Percentiles rank a stretch among this genome's conserved stretches.
Conservation (phyloP, 768 basidiomycete genomes). For the Hysterangium stoloniferum region DNA sequence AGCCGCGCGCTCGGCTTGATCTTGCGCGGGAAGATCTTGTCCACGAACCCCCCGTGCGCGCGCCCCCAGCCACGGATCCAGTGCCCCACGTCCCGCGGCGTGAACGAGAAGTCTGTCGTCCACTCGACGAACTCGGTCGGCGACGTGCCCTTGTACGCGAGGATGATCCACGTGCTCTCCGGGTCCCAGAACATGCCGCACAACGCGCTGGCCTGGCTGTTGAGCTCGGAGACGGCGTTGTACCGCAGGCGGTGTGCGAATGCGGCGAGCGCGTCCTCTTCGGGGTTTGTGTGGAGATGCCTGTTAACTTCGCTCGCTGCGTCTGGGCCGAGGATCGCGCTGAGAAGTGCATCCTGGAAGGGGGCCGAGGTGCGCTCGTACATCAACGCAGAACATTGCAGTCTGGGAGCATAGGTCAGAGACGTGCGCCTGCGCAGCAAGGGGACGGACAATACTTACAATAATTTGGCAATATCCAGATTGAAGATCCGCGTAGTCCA, state of each 20-base stretch:
- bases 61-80: constrained; percentile 17
- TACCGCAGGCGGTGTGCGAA: constrained; percentile 14
- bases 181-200: constrained; percentile 19
- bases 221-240: constrained; percentile 16
- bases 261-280: constrained; percentile 13
- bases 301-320: constrained; percentile 12
- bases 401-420: background rate
- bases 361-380: constrained; percentile 17
- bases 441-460: constrained; percentile 9
- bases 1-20: constrained; percentile 14
- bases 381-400: constrained; percentile 19
- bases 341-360: constrained; percentile 12
- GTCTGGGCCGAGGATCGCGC: constrained; percentile 9
- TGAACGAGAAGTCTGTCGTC: constrained; percentile 17
- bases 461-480: constrained; percentile 16
- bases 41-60: constrained; percentile 17
- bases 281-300: constrained; percentile 14
- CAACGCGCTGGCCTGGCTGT: constrained; percentile 14
- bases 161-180: constrained; percentile 15
- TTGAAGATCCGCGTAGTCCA: constrained; percentile 16
- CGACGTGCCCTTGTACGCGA: constrained; percentile 18
- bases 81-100: constrained; percentile 14
- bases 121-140: constrained; percentile 18
- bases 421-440: background rate
- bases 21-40: constrained; percentile 15